Evolutionary conservation across 2,329 filamentous ascomycete species (phyloP), one percentile per base, ranked within the genome.

Genomic region (Arthrinium phaeospermum): DNA sequence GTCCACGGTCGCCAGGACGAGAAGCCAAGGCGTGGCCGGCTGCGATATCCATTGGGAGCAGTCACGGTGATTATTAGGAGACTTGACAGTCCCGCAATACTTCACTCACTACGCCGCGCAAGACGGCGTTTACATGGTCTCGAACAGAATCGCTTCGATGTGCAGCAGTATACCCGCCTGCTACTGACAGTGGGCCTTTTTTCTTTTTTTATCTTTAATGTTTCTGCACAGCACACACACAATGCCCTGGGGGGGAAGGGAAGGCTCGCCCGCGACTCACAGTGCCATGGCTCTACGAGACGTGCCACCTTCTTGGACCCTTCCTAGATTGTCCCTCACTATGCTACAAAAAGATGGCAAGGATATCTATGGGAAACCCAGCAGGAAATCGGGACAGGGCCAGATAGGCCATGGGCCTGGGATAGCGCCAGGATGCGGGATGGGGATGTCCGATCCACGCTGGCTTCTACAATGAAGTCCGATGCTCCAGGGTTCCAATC

Each of bases 91-190:
- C 34, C 34, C 24, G 41, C 57, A 64, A 64, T 64, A 64, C 57
- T 64, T 24, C 57, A 64, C 57, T 41, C 57, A 64, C 57, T 41
- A 41, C 57, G 57, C 57, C 57, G 57, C 57, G 34, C 34, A 64
- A 64, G 57, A 41, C 57, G 57, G 57, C 34, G 57, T 64, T 64
- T 64, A 64, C 57, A 41, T 22, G 34, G 34, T 64, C 57, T 41
- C 57, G 57, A 41, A 64, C 57, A 64, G 57, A 41, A 64, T 64
- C 57, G 34, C 34, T 64, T 64, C 57, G 34, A 64, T 41, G 57
- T 64, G 57, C 57, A 64, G 57, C 57, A 64, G 57, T 64, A 64
- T 64, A 64, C 57, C 57, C 57, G 57, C 57, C 34, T 64, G 57
- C 57, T 64, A 64, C 57, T 64, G 34, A 64, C 22, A 41, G 57